Evolutionary conservation across 208 protist species (phyloP).

Genomic region (Crithidia bombi): DNA sequence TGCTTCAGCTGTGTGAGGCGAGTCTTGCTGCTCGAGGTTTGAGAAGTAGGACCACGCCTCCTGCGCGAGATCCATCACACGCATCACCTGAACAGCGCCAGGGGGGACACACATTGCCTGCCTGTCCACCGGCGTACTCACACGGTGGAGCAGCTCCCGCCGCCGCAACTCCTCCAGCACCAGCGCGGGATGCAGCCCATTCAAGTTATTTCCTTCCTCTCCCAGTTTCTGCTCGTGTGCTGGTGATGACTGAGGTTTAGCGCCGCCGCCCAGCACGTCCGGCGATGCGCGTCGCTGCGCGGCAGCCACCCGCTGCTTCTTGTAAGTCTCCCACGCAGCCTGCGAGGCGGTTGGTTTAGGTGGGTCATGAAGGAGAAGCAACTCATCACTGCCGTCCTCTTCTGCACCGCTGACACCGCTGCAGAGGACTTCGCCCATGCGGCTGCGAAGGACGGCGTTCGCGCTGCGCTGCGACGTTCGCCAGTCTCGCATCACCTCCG

Average conservation of each 20-base stretch:
- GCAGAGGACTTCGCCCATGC: neutral
- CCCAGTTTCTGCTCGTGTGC: neutral
- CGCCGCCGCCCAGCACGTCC: neutral
- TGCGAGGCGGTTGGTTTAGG: slow-evolving; percentile 20
- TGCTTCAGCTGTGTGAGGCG: neutral
- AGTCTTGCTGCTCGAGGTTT: neutral
- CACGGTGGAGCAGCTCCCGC: slow-evolving; percentile 5
- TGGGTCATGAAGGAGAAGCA: neutral
- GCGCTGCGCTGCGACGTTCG: slow-evolving; percentile 31
- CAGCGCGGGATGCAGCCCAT: slow-evolving; percentile 29
- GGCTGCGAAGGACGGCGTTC: slow-evolving; percentile 20
- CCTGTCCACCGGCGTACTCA: neutral
- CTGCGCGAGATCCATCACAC: slow-evolving; percentile 11
- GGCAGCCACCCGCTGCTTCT: neutral
- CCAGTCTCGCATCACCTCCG: slow-evolving; percentile 34
- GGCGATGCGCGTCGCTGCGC: neutral
- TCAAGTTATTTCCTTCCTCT: neutral
- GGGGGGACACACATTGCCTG: neutral
- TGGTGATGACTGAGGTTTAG: neutral
- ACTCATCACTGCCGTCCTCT: neutral
- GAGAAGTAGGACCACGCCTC: slow-evolving; percentile 19
- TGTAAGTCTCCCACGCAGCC: slow-evolving; percentile 26
- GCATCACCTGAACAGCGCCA: slow-evolving; percentile 12
- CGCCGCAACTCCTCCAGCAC: slow-evolving; percentile 42
- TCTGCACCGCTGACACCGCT: neutral